These are phyloP conservation scores for Torulaspora delbrueckii DNA, from an alignment of 805 yeast species.

Conservation along the genomic window DNA sequence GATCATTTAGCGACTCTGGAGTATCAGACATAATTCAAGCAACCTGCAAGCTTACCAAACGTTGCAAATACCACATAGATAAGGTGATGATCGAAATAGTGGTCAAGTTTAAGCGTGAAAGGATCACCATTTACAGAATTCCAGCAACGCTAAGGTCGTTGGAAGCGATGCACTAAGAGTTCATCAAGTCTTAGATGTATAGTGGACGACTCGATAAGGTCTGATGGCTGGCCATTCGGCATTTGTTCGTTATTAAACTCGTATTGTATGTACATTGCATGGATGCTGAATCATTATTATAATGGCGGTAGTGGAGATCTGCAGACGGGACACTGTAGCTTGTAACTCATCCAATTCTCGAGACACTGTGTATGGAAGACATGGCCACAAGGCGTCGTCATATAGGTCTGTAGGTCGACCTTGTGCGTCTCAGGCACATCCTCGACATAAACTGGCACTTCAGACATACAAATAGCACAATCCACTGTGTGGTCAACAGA, in stretches of 20 bases:
- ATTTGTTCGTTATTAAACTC: neutral
- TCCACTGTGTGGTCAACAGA: constrained; percentile 51
- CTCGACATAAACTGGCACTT: constrained; percentile 40
- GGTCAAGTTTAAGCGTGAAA: constrained; percentile 2
- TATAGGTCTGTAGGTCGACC: constrained; percentile 47
- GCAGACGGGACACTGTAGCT: constrained; percentile 91
- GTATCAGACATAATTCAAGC: constrained; percentile 6
- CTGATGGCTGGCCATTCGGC: neutral
- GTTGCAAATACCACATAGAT: neutral
- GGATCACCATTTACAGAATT: constrained; percentile 11
- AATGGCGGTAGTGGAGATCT: constrained; percentile 80
- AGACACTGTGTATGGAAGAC: constrained; percentile 86
- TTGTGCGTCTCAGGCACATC: constrained; percentile 32
- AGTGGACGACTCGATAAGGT: neutral
- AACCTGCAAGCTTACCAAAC: neutral
- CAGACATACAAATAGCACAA: constrained; percentile 88
- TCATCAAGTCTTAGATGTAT: neutral
- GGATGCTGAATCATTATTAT: constrained; percentile 27
- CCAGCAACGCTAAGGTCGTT: constrained; percentile 12
- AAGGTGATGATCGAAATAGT: neutral
- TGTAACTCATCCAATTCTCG: constrained; percentile 89
- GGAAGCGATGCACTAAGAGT: constrained; percentile 10
- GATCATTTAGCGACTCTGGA: constrained; percentile 3
- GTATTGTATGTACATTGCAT: neutral
- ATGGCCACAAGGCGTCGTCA: constrained; percentile 90